Base-by-base conservation (phyloP, 2,329 filamentous ascomycete genomes). In the Penicillium corylophilum region DNA sequence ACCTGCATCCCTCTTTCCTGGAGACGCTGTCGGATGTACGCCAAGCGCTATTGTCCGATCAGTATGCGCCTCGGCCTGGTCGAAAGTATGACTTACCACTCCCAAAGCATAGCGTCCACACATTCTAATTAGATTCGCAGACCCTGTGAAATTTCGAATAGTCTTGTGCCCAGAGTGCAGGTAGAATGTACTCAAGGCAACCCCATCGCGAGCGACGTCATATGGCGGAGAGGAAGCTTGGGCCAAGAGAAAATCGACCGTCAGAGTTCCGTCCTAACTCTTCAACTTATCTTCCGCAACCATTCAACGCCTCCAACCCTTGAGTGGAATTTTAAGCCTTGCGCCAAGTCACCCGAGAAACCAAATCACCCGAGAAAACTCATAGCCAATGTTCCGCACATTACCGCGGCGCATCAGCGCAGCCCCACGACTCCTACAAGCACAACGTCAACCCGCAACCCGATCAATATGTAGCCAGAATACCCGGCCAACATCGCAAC, bases 1-100 rank as follows among this genome's bases (percentile, higher is more conserved):
- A 90, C 84, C 2, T 80, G 81, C 83, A 95, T 89, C 55, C 86
- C 79, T 62, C 90, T 82, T 31, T 90, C 80, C 63, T 89, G 81
- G 6, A 96, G 77, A 68, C 88, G 85, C 49, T 79, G 82, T 46
- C 87, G 86, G 51, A 96, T 81, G 67, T 90, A 87, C 22, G 85
- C 87, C 31, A 89, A 86, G 56, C 89, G 83, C 90, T 95, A 62
- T 39, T 35, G 16, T 18, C 35, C 9, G 10, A 18, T 38, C 16
- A 38, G 35, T 13, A 38, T 38, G 8, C 9, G 4, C 8, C 18
- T 13, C 18, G 12, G 35, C 18, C 9, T 12, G 16, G 35, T 12
- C 18, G 18, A 20, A 10, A 38, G 18, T 44, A 24, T n/a, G 20
- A 72, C 79, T 55, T 74, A 84, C 83, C 74, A 85, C 73, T 42